These are phyloP conservation scores for Fusarium sp. DNA, from an alignment of 2,329 filamentous ascomycete genomes.

Conservation along the genomic window DNA sequence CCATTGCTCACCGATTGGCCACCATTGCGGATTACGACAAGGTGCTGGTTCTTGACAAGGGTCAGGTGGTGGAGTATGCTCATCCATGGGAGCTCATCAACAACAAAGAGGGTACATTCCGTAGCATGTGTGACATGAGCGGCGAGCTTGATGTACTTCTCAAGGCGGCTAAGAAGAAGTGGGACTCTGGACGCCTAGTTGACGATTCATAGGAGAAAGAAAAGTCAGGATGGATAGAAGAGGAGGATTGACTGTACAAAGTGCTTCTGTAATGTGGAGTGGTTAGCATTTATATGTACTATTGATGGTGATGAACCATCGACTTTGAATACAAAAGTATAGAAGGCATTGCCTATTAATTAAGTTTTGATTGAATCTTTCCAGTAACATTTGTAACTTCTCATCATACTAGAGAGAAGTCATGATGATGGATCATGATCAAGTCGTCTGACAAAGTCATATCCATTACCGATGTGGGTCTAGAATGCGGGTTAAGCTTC, in stretches of 20 bases:
- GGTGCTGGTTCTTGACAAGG: constrained; percentile 93
- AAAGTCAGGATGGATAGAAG: constrained; percentile 10
- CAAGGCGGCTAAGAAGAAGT: constrained; percentile 68
- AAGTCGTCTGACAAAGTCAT: background rate
- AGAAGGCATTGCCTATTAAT: constrained; percentile 31
- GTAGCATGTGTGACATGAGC: constrained; percentile 74
- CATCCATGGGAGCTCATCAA: constrained; percentile 86
- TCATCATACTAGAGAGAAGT: too few relatives aligned
- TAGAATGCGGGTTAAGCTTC: constrained; percentile 11
- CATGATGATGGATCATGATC: background rate
- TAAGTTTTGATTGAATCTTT: background rate
- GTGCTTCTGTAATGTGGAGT: constrained; percentile 14
- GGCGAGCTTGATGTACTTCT: constrained; percentile 65
- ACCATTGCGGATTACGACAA: constrained; percentile 99
- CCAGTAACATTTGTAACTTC: too few relatives aligned
- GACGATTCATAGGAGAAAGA: constrained; percentile 47
- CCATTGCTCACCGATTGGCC: constrained; percentile 93
- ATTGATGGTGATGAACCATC: constrained; percentile 1
- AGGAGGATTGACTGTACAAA: constrained; percentile 25
- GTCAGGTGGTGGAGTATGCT: constrained; percentile 87
- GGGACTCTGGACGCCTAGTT: constrained; percentile 55
- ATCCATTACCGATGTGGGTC: constrained; percentile 10
- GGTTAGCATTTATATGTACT: constrained; percentile 8
- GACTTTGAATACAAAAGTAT: constrained; percentile 26
- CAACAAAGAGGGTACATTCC: constrained; percentile 73